Evolutionary conservation across 306 rosid species (phyloP), one percentile per base, ranked within the genome.

Genomic region (Prunus mume): DNA sequence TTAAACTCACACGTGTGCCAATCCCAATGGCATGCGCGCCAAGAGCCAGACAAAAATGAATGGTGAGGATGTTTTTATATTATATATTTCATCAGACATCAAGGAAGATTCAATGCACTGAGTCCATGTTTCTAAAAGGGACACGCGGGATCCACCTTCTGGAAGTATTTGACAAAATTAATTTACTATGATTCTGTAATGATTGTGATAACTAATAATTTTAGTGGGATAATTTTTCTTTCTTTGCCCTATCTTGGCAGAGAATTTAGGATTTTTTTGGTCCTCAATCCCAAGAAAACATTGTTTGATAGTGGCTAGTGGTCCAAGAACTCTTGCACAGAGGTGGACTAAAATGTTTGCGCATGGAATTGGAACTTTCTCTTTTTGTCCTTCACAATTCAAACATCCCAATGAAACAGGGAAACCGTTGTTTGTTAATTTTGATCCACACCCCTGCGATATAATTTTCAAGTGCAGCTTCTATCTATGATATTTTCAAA

Each of bases 131-230:
- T 57, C 22, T 20, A 13, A 11, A 15, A 20, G 5, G 7, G 18
- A 41, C 68, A 73, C 27, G 19, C 5, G 67, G 19, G 68, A 28
- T 15, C 45, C 68, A 73, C 68, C 46, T 73, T 73, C 46, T 43
- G 22, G 68, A 73, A 70, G 47, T n/a, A 50, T 9, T 70, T 70
- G 46, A 50, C 74, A 12, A 38, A 65, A n/a, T 19, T 32, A 9
- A 65, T 18, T 65, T 20, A 17, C 2, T 19, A 13, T 19, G 9
- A 22, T 18, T 15, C 30, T 9, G 22, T 2, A 11, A 58, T 58
- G 65, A 58, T 12, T 24, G 65, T 2, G 14, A 6, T 9, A 18
- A 52, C 14, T 18, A 52, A 52, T 52, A 49, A 12, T 12, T 49
- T 12, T 0, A 12, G 52, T 52, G 57, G 6, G 57, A 52, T 52